Percentiles rank a stretch among this genome's conserved stretches.
phyloP scores from a whole-genome alignment of 1,139 yeast genomes.

The Hyphopichia fennica region DNA sequence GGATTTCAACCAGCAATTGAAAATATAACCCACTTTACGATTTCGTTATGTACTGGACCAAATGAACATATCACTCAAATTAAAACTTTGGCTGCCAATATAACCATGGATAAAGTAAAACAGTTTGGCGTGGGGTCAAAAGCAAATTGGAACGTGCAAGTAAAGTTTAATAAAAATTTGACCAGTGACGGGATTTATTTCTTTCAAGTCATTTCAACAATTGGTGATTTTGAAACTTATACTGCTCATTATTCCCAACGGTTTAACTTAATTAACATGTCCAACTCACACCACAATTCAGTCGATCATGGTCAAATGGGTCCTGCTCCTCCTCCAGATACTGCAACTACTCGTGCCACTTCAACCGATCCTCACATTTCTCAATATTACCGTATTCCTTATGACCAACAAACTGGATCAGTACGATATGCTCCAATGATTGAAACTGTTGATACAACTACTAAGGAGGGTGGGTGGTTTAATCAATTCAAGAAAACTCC shows the following conservation, averaged over 20 bases:
- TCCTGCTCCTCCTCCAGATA: conserved; percentile 1
- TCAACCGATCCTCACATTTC: not conserved
- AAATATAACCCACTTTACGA: conserved; percentile 3
- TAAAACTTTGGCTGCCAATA: not conserved
- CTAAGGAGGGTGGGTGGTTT: not conserved
- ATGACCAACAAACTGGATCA: conserved; percentile 4
- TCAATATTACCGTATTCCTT: conserved; percentile 3
- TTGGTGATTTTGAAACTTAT: conserved; percentile 1
- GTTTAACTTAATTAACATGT: not conserved
- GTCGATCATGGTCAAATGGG: not conserved
- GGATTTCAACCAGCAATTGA: not conserved
- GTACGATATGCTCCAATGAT: conserved; percentile 6
- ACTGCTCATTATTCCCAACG: conserved; percentile 5
- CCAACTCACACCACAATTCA: not conserved
- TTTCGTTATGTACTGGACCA: conserved; percentile 12
- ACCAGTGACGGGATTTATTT: conserved; percentile 2
- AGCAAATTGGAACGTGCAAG: not conserved
- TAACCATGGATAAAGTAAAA: not conserved
- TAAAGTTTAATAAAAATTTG: not conserved
- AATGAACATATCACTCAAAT: conserved; percentile 10
- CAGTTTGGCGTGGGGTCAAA: not conserved
- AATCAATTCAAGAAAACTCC: not conserved
- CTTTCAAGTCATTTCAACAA: conserved; percentile 4
- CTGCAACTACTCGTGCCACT: not conserved
- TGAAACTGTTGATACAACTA: not conserved